Evolutionary conservation across 164 flowering plant genomes (phyloP).

Genomic region (Vitis labrusca): DNA sequence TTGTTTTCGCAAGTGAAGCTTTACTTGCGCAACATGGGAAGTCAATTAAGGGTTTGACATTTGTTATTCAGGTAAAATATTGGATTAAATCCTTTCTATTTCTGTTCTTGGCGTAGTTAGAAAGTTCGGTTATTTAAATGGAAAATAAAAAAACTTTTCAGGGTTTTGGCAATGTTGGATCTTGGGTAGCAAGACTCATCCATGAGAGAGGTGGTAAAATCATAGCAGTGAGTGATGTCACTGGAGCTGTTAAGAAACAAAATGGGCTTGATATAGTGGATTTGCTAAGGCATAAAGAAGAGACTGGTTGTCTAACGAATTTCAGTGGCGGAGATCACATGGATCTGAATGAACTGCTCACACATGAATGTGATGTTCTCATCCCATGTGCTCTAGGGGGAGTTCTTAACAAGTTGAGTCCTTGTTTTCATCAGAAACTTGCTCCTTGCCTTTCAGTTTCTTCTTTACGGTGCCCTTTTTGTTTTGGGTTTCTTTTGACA

Average conservation of each 20-base stretch:
- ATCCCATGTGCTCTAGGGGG: conserved; percentile 88
- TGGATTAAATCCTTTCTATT: too few relatives aligned
- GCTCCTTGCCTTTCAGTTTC: neutral
- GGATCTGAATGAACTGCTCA: conserved; percentile 58
- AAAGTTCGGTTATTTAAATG: too few relatives aligned
- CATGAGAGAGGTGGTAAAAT: conserved; percentile 75
- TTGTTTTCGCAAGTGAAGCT: conserved; percentile 73
- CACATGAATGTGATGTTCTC: conserved; percentile 81
- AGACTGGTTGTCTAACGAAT: conserved; percentile 37
- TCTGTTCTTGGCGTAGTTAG: neutral
- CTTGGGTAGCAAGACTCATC: conserved; percentile 74
- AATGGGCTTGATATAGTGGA: conserved; percentile 63
- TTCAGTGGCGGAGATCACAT: conserved; percentile 63
- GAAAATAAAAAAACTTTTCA: conserved; percentile 6
- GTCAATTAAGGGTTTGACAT: conserved; percentile 45
- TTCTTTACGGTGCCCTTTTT: neutral
- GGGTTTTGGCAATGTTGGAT: conserved; percentile 89
- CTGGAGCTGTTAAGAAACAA: conserved; percentile 59
- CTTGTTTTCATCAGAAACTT: conserved; percentile 3
- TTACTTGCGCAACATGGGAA: conserved; percentile 72
- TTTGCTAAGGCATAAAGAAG: conserved; percentile 53
- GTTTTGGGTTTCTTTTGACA: neutral
- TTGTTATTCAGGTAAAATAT: conserved; percentile 39
- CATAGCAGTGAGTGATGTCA: conserved; percentile 74
- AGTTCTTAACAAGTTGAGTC: conserved; percentile 65